Conservation (phyloP, 2,329 filamentous ascomycete species). For the Whalleya microplaca region DNA sequence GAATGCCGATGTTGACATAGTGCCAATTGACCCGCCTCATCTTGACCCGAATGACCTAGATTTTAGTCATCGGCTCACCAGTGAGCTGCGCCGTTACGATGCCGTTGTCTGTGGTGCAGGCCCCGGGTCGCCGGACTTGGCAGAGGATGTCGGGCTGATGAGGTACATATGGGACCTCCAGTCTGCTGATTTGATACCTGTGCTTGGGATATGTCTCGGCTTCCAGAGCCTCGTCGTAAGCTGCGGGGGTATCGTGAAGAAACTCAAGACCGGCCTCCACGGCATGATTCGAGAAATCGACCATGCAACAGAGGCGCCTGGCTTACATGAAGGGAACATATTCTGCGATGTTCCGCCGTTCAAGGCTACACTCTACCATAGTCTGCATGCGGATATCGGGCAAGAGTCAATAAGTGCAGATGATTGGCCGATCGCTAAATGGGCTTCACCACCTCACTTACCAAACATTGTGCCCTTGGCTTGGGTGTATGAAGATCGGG, state of each 20-base stretch:
- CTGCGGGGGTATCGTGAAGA: conserved; percentile 68
- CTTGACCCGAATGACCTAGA: conserved; percentile 46
- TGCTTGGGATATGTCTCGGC: conserved; percentile 86
- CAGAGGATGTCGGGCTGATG: conserved; percentile 83
- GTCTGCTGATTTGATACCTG: conserved; percentile 66
- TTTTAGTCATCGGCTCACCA: conserved; percentile 51
- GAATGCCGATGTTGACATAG: conserved; percentile 67
- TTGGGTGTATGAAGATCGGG: conserved; percentile 58
- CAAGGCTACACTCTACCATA: conserved; percentile 78
- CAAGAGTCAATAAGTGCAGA: conserved; percentile 44
- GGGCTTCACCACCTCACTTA: conserved; percentile 41
- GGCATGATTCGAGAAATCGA: conserved; percentile 75
- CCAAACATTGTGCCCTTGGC: conserved; percentile 61
- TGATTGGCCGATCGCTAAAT: conserved; percentile 45
- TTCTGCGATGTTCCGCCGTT: conserved; percentile 66
- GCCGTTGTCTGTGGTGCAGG: conserved; percentile 91
- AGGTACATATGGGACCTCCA: conserved; percentile 71
- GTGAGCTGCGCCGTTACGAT: conserved; percentile 66
- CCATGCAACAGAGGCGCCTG: conserved; percentile 45
- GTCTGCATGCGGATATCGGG: conserved; percentile 59
- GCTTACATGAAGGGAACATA: conserved; percentile 55
- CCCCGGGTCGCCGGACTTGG: conserved; percentile 75
- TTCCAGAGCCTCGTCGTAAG: conserved; percentile 80
- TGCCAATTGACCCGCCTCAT: conserved; percentile 70
- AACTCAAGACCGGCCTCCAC: conserved; percentile 75